Evolutionary conservation across 441 rosid genomes (phyloP).

Genomic region (Eruca vesicaria): DNA sequence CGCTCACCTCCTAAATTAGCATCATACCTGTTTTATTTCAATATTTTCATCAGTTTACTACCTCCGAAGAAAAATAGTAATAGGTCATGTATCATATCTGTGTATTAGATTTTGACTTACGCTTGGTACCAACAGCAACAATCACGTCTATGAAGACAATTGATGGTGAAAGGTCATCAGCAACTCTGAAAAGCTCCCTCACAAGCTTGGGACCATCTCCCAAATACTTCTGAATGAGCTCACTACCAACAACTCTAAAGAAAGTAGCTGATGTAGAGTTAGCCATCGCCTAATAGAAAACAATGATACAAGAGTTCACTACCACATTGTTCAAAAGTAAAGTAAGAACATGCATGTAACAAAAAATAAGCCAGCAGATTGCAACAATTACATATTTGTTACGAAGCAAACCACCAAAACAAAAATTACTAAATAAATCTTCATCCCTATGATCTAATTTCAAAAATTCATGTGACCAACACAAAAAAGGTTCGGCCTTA

Average conservation of each 20-base stretch:
- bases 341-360: neutral
- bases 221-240: conserved; percentile 88
- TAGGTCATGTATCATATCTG: neutral
- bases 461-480: neutral
- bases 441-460: neutral
- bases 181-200: conserved; percentile 94
- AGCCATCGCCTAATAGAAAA: conserved; percentile 73
- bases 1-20: conserved; percentile 99
- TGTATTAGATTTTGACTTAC: conserved; percentile 32
- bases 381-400: neutral
- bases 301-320: conserved; percentile 2
- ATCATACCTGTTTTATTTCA: conserved; percentile 57
- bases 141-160: conserved; percentile 98
- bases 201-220: conserved; percentile 97
- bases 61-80: no score
- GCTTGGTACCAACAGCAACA: conserved; percentile 93
- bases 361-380: neutral
- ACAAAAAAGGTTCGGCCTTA: no score
- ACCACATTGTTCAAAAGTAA: neutral
- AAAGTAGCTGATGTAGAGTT: conserved; percentile 96
- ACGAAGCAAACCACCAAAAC: neutral
- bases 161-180: conserved; percentile 93
- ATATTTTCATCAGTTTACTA: neutral
- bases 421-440: neutral
- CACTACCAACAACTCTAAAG: conserved; percentile 95